Evolutionary conservation across 345 rosid species (phyloP), one percentile per base, ranked within the genome.

Genomic region (Euphorbia pulcherrima): DNA sequence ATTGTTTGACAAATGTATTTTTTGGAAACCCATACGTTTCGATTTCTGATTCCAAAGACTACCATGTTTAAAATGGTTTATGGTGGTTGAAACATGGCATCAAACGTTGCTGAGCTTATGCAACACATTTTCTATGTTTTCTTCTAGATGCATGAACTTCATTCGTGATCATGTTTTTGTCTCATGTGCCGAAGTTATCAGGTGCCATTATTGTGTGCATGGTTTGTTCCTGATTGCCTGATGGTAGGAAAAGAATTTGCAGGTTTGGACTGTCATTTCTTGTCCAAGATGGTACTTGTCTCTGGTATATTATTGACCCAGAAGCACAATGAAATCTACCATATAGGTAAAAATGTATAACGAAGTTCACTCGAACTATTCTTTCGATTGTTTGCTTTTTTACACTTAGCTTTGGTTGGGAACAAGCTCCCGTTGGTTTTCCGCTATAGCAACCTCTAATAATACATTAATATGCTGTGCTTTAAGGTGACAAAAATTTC

Each of bases 151-250:
- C 39, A 17, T 21, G n/a, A 56, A 41, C 17, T 44, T 55, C 20
- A 28, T 17, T 55, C 20, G 20, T 17, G 35, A 44, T 26, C 33
- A 24, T 8, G 24, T 44, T 47, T 29, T 55, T 30, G 2, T 46
- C 9, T n/a, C 11, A 21, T 20, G 8, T 16, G 21, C 9, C 20
- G 1, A 16, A 58, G 37, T 28, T 3, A 21, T 30, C 40, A 29
- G 56, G 21, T 40, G 26, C 56, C 33, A 30, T 71, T 64, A 40
- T 48, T 20, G 37, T 54, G 37, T 28, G 23, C 62, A 40, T 52
- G 55, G 46, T 10, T 62, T 62, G 40, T 53, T 70, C 74, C 17
- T 62, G 61, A n/a, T 54, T 62, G 29, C 55, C 51, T 55, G 57
- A 54, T 63, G 70, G 60, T 47, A 33, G 14, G 18, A 65, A 65